Conservation (phyloP, 139 green algal species). For the Chlorella sp. region DNA sequence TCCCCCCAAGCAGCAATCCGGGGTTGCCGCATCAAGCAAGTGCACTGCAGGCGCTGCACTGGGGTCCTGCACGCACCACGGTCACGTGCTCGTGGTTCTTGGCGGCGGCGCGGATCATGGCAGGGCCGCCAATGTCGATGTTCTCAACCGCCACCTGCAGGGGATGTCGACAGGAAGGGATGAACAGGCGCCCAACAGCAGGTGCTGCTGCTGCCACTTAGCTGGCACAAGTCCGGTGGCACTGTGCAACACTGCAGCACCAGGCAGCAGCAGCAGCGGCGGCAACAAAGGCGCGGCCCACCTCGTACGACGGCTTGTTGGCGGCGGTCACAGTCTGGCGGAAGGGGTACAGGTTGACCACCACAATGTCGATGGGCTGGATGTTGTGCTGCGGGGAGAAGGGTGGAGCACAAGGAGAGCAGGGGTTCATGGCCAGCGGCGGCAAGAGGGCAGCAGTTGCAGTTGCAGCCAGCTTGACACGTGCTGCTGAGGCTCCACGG, state of each 20-base stretch:
- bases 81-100: conserved; percentile 91
- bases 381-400: conserved; percentile 78
- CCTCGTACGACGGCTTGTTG: conserved; percentile 78
- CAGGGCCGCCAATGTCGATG: conserved; percentile 99
- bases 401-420: no score
- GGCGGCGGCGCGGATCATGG: conserved; percentile 96
- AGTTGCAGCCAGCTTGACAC: no score
- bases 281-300: background rate
- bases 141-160: conserved; percentile 91
- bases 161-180: no score
- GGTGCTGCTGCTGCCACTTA: no score
- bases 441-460: background rate
- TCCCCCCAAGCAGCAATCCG: no score
- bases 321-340: conserved; percentile 87
- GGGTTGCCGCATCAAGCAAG: no score
- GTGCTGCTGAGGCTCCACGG: no score
- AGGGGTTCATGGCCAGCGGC: background rate
- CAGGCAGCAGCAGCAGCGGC: no score
- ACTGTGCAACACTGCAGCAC: no score
- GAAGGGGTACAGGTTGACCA: conserved; percentile 99
- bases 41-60: no score
- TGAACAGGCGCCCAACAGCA: no score
- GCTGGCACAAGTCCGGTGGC: no score
- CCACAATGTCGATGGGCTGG: conserved; percentile 93
- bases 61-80: background rate